Conservation (phyloP, 768 basidiomycete genomes). For the Trametes villosa region DNA sequence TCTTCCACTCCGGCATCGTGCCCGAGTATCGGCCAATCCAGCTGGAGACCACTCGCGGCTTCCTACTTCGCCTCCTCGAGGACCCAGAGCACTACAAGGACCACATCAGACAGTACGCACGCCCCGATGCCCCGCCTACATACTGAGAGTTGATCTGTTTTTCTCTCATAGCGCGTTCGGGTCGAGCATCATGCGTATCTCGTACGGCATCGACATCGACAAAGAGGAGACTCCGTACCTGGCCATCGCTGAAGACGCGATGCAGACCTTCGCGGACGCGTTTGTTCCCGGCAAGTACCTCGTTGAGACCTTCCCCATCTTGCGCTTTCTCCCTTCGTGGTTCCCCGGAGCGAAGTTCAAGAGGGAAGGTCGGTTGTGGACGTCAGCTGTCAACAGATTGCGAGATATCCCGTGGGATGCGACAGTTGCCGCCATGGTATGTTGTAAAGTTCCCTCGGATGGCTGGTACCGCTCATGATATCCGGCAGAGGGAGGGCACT, state of each 20-base stretch:
- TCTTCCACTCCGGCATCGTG: constrained; percentile 3
- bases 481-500: background rate
- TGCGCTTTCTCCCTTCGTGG: constrained; percentile 5
- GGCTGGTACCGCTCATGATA: too few relatives aligned
- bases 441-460: too few relatives aligned
- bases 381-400: background rate
- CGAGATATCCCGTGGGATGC: constrained; percentile 11
- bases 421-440: constrained; percentile 23
- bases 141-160: background rate
- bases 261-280: background rate
- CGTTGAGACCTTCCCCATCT: constrained; percentile 42
- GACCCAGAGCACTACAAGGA: background rate
- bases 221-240: constrained; percentile 11
- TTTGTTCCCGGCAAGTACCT: constrained; percentile 36
- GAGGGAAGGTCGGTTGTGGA: background rate
- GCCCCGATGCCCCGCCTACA: too few relatives aligned
- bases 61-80: constrained; percentile 1
- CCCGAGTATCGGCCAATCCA: background rate
- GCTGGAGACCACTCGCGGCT: background rate
- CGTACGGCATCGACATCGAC: constrained; percentile 27
- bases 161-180: constrained; percentile 24
- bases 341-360: background rate
- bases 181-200: constrained; percentile 23
- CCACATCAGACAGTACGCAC: constrained; percentile 6
- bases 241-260: constrained; percentile 2